phyloP scores from a whole-genome alignment of 2,329 filamentous ascomycete species.

The Diaporthe sp. region DNA sequence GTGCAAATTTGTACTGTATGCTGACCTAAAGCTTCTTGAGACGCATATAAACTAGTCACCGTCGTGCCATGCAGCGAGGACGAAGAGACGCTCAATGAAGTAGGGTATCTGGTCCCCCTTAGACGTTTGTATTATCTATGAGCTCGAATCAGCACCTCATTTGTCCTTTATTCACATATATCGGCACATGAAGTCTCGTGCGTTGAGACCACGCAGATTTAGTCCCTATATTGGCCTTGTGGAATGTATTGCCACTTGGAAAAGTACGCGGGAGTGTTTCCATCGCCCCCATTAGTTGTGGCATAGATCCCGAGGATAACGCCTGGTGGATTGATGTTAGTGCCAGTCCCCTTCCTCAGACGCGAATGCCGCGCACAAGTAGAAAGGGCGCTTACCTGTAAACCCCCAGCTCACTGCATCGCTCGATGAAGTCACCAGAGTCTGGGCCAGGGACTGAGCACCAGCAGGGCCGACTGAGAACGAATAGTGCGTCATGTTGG shows the following conservation, averaged over 20 bases:
- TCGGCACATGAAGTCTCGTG: too few species aligned
- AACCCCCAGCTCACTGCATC: constrained; percentile 56
- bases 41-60: neutral
- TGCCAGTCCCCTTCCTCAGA: neutral
- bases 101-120: too few species aligned
- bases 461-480: constrained; percentile 55
- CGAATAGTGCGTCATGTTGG: constrained; percentile 61
- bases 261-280: constrained; percentile 61
- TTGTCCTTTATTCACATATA: neutral
- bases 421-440: constrained; percentile 52
- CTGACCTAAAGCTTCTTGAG: neutral
- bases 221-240: constrained; percentile 54
- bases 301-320: constrained; percentile 66
- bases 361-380: too few species aligned
- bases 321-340: constrained; percentile 48
- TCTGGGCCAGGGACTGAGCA: constrained; percentile 50
- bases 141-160: neutral
- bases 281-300: constrained; percentile 64
- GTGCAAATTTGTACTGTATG: neutral
- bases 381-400: constrained; percentile 51
- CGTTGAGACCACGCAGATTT: neutral
- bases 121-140: too few species aligned
- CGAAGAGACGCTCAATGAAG: neutral
- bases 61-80: neutral
- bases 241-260: constrained; percentile 62